Percentiles rank a stretch among this genome's conserved stretches.
Evolutionary conservation across 228 moss, liverwort and hornwort species (phyloP).

Genomic region (Sphagnum magellanicum): DNA sequence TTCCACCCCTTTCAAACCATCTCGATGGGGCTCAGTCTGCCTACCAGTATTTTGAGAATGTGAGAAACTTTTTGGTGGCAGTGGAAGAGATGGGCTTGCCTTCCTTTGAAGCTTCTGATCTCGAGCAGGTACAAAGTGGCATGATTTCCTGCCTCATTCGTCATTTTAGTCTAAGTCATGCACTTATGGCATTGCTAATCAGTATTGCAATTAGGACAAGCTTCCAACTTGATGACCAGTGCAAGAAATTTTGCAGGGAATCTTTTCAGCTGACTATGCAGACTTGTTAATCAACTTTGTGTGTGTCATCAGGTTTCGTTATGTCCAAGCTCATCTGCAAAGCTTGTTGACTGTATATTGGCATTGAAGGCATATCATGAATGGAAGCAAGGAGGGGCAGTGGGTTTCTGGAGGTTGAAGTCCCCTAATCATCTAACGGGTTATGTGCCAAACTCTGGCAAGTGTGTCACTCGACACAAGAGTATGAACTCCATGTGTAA

Average conservation of each 20-base stretch:
- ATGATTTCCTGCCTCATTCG: neutral
- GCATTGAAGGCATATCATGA: constrained; percentile 42
- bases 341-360: constrained; percentile 43
- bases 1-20: constrained; percentile 20
- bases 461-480: constrained; percentile 12
- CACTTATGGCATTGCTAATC: neutral
- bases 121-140: constrained; percentile 29
- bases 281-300: neutral
- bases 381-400: constrained; percentile 33
- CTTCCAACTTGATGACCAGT: neutral
- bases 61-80: constrained; percentile 47
- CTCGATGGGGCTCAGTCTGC: constrained; percentile 44
- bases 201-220: neutral
- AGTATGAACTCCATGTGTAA: constrained; percentile 11
- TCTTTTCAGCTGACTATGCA: neutral
- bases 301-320: constrained; percentile 18
- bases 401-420: constrained; percentile 42
- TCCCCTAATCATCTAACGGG: constrained; percentile 26
- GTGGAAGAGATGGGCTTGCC: constrained; percentile 51
- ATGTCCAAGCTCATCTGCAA: constrained; percentile 32
- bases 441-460: constrained; percentile 8
- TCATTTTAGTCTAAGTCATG: neutral
- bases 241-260: neutral
- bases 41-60: constrained; percentile 51
- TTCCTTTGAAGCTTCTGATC: constrained; percentile 53